Evolutionary conservation across 1,284 basidiomycete species (phyloP).

Genomic region (Gastroboletus turbinatus): DNA sequence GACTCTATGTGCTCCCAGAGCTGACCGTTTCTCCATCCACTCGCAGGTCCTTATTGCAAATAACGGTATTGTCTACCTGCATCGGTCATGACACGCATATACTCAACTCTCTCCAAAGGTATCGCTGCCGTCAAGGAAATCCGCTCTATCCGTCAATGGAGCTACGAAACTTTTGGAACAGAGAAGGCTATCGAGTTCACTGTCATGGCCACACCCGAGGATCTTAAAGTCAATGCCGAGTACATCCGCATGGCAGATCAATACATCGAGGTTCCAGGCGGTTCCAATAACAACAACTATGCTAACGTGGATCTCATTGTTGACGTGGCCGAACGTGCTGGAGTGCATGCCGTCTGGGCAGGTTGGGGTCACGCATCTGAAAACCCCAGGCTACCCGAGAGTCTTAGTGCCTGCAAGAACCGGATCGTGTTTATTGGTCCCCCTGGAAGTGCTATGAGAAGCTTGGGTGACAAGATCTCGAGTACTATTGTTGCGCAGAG

Average conservation of each 20-base stretch:
- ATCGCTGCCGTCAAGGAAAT: conserved; percentile 99
- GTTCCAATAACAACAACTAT: conserved; percentile 99
- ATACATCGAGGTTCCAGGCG: conserved; percentile 98
- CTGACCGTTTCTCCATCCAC: conserved; percentile 11
- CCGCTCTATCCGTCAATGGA: conserved; percentile 98
- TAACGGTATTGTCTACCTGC: conserved; percentile 63
- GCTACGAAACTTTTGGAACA: conserved; percentile 97
- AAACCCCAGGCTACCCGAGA: conserved; percentile 97
- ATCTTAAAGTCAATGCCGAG: conserved; percentile 98
- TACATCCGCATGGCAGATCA: conserved; percentile 99
- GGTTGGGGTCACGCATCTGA: conserved; percentile 99
- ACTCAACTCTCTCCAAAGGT: conserved; percentile 47
- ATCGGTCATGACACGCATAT: conserved; percentile 18
- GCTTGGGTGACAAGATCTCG: conserved; percentile 99
- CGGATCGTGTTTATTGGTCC: conserved; percentile 99
- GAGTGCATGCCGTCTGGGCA: conserved; percentile 99
- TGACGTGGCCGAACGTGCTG: conserved; percentile 95
- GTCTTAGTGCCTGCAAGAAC: conserved; percentile 86
- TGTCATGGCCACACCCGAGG: conserved; percentile 99
- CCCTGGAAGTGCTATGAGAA: conserved; percentile 98
- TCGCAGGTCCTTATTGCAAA: conserved; percentile 91
- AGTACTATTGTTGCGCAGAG: conserved; percentile 99
- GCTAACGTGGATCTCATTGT: conserved; percentile 99
- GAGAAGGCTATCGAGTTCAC: conserved; percentile 98
- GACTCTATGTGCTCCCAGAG: background rate